phyloP scores from a whole-genome alignment of 139 green algal species.

The Coelastrella sp. region DNA sequence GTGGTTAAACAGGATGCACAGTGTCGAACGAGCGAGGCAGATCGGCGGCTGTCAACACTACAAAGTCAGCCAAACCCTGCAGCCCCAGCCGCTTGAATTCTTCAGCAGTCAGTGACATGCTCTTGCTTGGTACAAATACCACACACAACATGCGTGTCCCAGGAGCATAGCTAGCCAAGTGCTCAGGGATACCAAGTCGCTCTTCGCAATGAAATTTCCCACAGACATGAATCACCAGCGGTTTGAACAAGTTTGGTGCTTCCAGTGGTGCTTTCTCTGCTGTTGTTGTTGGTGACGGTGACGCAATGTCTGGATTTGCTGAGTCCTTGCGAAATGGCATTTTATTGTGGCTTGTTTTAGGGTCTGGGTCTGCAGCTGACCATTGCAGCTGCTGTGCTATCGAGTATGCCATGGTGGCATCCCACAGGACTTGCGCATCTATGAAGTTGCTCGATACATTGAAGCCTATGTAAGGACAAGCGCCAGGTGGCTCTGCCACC shows the following conservation, averaged over 20 bases:
- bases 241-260: background rate
- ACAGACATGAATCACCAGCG: slow-evolving; percentile 62
- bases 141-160: slow-evolving; percentile 38
- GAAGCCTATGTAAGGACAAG: slow-evolving; percentile 64
- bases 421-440: slow-evolving; percentile 67
- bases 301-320: too few relatives aligned
- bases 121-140: slow-evolving; percentile 48
- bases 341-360: too few relatives aligned
- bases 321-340: too few relatives aligned
- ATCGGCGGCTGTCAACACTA: slow-evolving; percentile 56
- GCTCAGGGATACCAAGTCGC: slow-evolving; percentile 65
- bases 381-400: slow-evolving; percentile 44
- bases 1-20: slow-evolving; percentile 38
- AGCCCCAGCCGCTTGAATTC: slow-evolving; percentile 30
- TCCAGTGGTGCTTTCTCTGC: background rate
- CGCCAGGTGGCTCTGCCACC: slow-evolving; percentile 19
- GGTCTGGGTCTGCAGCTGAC: slow-evolving; percentile 14
- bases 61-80: slow-evolving; percentile 53
- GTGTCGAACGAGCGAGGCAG: slow-evolving; percentile 52
- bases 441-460: slow-evolving; percentile 61
- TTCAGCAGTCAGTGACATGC: background rate
- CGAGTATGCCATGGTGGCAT: slow-evolving; percentile 63
- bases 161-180: slow-evolving; percentile 42
- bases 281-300: background rate
- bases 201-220: slow-evolving; percentile 70